Conservation (phyloP, 371 early-diverging fungal species). For the Nematocida sp. region DNA sequence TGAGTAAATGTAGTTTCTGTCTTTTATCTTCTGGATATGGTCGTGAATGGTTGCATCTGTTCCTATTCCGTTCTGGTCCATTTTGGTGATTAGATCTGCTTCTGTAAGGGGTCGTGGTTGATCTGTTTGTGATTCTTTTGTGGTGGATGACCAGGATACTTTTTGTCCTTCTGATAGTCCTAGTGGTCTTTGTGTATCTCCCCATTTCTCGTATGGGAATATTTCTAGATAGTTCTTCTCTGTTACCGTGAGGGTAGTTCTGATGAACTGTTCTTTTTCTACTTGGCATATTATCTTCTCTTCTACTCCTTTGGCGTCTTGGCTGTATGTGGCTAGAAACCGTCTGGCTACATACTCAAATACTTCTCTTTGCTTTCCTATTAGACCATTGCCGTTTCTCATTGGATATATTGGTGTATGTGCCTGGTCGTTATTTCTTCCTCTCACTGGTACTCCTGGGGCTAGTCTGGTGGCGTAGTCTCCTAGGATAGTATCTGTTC, state of each 20-base stretch:
- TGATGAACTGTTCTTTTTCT: slow-evolving; percentile 69
- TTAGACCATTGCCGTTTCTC: slow-evolving; percentile 67
- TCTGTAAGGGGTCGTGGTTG: slow-evolving; percentile 79
- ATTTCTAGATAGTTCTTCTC: slow-evolving; percentile 86
- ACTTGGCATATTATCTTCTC: slow-evolving; percentile 71
- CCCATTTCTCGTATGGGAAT: slow-evolving; percentile 86
- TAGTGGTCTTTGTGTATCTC: slow-evolving; percentile 72
- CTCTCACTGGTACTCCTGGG: slow-evolving; percentile 70
- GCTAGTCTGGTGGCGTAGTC: slow-evolving; percentile 34
- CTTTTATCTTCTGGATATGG: slow-evolving; percentile 87
- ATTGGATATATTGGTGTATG: slow-evolving; percentile 99
- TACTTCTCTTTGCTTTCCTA: slow-evolving; percentile 69
- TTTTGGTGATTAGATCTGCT: slow-evolving; percentile 80
- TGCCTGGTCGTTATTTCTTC: slow-evolving; percentile 87
- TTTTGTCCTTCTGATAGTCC: slow-evolving; percentile 66
- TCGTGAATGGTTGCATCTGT: slow-evolving; percentile 98
- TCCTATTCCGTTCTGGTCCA: slow-evolving; percentile 96
- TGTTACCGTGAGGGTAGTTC: slow-evolving; percentile 57
- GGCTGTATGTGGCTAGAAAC: slow-evolving; percentile 83
- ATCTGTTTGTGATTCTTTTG: slow-evolving; percentile 69
- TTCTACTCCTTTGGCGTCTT: slow-evolving; percentile 82
- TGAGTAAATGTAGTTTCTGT: slow-evolving; percentile 78
- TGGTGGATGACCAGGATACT: background rate
- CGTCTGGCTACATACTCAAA: slow-evolving; percentile 83
- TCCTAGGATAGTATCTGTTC: slow-evolving; percentile 47